Conservation (phyloP, 768 basidiomycete species). For the Tulasnella sp. region DNA sequence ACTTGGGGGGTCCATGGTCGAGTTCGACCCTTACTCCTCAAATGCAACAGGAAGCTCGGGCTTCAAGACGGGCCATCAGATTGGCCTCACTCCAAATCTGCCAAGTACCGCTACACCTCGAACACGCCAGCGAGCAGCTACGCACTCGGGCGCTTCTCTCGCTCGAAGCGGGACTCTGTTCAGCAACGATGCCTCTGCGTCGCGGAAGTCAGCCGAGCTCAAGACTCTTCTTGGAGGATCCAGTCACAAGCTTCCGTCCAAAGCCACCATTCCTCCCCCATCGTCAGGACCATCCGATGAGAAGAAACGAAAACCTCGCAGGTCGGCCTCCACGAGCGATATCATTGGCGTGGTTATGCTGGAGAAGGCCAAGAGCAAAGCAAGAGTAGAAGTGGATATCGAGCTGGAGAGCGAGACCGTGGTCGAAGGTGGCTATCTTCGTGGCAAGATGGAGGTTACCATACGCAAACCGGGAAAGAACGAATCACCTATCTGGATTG, state of each 20-base stretch:
- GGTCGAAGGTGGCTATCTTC: conserved; percentile 67
- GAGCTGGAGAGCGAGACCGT: conserved; percentile 60
- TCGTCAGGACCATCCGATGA: neutral
- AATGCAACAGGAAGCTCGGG: conserved; percentile 29
- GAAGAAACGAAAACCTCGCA: conserved; percentile 4
- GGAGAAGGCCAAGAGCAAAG: conserved; percentile 60
- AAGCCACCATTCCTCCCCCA: neutral
- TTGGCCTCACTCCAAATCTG: conserved; percentile 19
- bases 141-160: conserved; percentile 18
- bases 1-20: conserved; percentile 36
- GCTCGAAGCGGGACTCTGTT: conserved; percentile 43
- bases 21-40: conserved; percentile 28
- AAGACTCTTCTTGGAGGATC: conserved; percentile 53
- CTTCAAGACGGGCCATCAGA: conserved; percentile 32
- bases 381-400: conserved; percentile 75
- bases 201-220: conserved; percentile 44
- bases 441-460: conserved; percentile 55
- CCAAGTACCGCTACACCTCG: conserved; percentile 25
- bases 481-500: conserved; percentile 46
- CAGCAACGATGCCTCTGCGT: conserved; percentile 37
- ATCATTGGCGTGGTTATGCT: conserved; percentile 32
- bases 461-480: conserved; percentile 46
- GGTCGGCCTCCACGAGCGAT: conserved; percentile 11
- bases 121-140: neutral
- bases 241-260: conserved; percentile 34